These are phyloP conservation scores for Geranium rotundifolium DNA, from an alignment of 345 rosid genomes.

Conservation along the genomic window DNA sequence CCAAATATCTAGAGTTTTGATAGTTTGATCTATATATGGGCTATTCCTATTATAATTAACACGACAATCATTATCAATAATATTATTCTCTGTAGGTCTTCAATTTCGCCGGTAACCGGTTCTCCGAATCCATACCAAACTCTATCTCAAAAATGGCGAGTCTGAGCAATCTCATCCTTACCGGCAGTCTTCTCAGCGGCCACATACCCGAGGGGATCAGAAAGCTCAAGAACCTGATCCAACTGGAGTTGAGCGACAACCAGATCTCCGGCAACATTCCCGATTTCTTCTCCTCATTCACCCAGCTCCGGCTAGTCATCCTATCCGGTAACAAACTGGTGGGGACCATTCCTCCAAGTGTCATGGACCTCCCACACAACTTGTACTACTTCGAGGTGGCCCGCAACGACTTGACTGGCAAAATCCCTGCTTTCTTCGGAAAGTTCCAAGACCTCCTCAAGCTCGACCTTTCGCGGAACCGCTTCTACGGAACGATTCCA, in stretches of 20 bases:
- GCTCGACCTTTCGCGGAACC: slow-evolving; percentile 50
- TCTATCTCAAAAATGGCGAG: slow-evolving; percentile 35
- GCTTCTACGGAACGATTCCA: slow-evolving; percentile 37
- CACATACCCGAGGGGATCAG: slow-evolving; percentile 34
- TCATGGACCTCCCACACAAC: slow-evolving; percentile 33
- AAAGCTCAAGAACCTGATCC: slow-evolving; percentile 25
- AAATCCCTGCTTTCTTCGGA: slow-evolving; percentile 48
- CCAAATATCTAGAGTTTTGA: too few relatives aligned
- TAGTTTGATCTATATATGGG: too few relatives aligned
- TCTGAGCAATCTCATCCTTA: slow-evolving; percentile 39
- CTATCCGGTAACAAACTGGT: slow-evolving; percentile 43
- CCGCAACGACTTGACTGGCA: slow-evolving; percentile 41
- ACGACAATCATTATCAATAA: too few relatives aligned
- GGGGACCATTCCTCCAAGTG: slow-evolving; percentile 45
- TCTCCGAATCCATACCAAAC: slow-evolving; percentile 50
- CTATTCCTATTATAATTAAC: too few relatives aligned
- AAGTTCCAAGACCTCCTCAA: slow-evolving; percentile 50
- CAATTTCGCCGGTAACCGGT: slow-evolving; percentile 40
- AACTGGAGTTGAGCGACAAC: slow-evolving; percentile 29
- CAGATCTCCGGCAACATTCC: slow-evolving; percentile 48
- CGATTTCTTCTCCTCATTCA: slow-evolving; percentile 36
- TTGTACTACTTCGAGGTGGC: slow-evolving; percentile 45
- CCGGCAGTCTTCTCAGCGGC: slow-evolving; percentile 44
- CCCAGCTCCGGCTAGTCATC: slow-evolving; percentile 22
- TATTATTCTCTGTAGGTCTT: too few relatives aligned